Evolutionary conservation across 2,329 filamentous ascomycete species (phyloP), one percentile per base, ranked within the genome.

Genomic region (Hypoxylon sp.): DNA sequence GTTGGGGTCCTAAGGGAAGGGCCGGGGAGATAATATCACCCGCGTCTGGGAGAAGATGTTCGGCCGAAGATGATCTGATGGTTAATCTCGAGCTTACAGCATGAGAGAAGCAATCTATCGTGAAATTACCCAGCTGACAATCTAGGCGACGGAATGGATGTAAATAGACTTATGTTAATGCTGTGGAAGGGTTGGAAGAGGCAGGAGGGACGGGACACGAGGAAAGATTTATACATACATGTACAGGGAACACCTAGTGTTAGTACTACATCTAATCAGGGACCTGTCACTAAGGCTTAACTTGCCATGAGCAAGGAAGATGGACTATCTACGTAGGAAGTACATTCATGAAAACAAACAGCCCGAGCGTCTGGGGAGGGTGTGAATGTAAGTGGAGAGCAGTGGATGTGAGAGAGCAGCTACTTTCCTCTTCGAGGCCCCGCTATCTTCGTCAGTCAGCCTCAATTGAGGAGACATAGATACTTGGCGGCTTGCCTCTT

Each of bases 311-410:
- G 42, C 61, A 65, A 63, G 70, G 57, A 61, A 70, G 50, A 58
- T 62, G 54, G 60, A 61, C 65, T 58, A 63, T 72, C 48, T 70
- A 70, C 61, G 60, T 42, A 66, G 53, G 50, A 65, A 65, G 49
- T 64, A 64, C 60, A 56, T 61, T 63, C 44, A 58, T 61, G 40
- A 66, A 64, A 59, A 61, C 62, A 70, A 65, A 62, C 64, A 69
- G 56, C 61, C 68, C 65, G 50, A 69, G 66, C 57, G 62, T 72
- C 65, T 64, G 71, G 69, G 70, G 72, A 72, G 71, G 66, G 72
- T 74, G 69, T 74, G 69, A 58, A 33, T 67, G 57, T 71, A 72
- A 66, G 64, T 70, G 72, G 69, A 62, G 65, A 67, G 71, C 53
- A 67, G 69, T 70, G 66, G 40, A 59, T 62, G 54, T 64, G 56